Percentiles rank a stretch among this genome's conserved stretches.
Evolutionary conservation across 2,329 filamentous ascomycete species (phyloP).

Genomic region (Talaromyces sp.): DNA sequence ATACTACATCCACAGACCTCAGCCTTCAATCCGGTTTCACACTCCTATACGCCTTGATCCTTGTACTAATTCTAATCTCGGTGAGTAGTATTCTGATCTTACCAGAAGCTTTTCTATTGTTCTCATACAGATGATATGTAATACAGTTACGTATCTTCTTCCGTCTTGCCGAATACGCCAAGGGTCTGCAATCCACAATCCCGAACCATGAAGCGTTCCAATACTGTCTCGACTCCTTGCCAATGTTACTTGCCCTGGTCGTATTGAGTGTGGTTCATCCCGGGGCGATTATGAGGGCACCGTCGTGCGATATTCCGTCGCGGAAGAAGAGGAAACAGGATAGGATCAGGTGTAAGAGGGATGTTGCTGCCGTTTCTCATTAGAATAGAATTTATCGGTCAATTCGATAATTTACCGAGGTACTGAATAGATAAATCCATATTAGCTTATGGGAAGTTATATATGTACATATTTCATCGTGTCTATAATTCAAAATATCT

Average conservation of each 20-base stretch:
- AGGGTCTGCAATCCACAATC: slow-evolving; percentile 48
- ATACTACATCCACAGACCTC: background rate
- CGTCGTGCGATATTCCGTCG: slow-evolving; percentile 43
- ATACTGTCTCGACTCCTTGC: slow-evolving; percentile 50
- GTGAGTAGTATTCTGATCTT: background rate
- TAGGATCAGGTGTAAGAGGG: background rate
- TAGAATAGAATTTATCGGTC: background rate
- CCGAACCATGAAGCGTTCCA: slow-evolving; percentile 57
- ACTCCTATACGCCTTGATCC: slow-evolving; percentile 4
- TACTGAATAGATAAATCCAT: too few species aligned
- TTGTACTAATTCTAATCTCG: background rate
- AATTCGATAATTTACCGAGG: too few species aligned
- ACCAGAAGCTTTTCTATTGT: background rate
- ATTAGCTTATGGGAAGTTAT: too few species aligned
- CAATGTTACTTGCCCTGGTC: slow-evolving; percentile 49
- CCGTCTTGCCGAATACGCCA: slow-evolving; percentile 54
- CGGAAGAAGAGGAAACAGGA: background rate
- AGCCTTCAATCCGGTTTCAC: slow-evolving; percentile 4
- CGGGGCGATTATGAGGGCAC: slow-evolving; percentile 43
- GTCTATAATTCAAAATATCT: too few species aligned
- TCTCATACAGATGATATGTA: background rate
- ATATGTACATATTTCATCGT: too few species aligned
- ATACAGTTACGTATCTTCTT: slow-evolving; percentile 57
- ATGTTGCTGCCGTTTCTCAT: background rate
- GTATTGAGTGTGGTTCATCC: slow-evolving; percentile 47